phyloP scores from a whole-genome alignment of 2,329 filamentous ascomycete genomes.

The Colletotrichum navitas region DNA sequence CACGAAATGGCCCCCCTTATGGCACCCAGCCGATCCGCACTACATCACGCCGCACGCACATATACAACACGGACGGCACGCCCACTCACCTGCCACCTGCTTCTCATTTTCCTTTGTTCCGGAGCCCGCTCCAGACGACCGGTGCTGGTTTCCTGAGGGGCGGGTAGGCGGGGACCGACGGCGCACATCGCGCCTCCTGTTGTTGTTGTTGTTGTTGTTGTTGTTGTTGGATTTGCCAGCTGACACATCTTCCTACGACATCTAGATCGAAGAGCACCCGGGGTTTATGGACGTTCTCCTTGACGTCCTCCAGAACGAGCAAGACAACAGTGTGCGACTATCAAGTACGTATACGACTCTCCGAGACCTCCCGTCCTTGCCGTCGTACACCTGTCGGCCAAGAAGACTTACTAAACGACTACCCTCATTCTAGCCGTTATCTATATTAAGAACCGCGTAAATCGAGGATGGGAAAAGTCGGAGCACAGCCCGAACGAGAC shows the following conservation, averaged over 20 bases:
- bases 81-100: slow-evolving; percentile 25
- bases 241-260: slow-evolving; percentile 32
- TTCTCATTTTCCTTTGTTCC: slow-evolving; percentile 37
- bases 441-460: slow-evolving; percentile 98
- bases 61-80: slow-evolving; percentile 11
- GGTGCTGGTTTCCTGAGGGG: slow-evolving; percentile 4
- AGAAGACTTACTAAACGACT: slow-evolving; percentile 26
- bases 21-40: slow-evolving; percentile 38
- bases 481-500: slow-evolving; percentile 81
- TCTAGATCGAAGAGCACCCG: slow-evolving; percentile 87
- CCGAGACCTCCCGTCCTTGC: slow-evolving; percentile 40
- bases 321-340: slow-evolving; percentile 85
- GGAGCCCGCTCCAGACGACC: not conserved
- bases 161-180: not conserved
- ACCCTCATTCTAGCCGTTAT: slow-evolving; percentile 77
- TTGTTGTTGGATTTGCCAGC: slow-evolving; percentile 43
- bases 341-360: slow-evolving; percentile 75
- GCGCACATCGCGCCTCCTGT: slow-evolving; percentile 29
- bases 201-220: slow-evolving; percentile 41
- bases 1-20: slow-evolving; percentile 39
- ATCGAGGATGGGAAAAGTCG: slow-evolving; percentile 86
- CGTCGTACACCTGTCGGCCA: not conserved
- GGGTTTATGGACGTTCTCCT: slow-evolving; percentile 93
- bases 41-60: slow-evolving; percentile 32
- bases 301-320: slow-evolving; percentile 90